Evolutionary conservation across 1,284 basidiomycete genomes (phyloP).

Genomic region (Cutaneotrichosporon sp.): DNA sequence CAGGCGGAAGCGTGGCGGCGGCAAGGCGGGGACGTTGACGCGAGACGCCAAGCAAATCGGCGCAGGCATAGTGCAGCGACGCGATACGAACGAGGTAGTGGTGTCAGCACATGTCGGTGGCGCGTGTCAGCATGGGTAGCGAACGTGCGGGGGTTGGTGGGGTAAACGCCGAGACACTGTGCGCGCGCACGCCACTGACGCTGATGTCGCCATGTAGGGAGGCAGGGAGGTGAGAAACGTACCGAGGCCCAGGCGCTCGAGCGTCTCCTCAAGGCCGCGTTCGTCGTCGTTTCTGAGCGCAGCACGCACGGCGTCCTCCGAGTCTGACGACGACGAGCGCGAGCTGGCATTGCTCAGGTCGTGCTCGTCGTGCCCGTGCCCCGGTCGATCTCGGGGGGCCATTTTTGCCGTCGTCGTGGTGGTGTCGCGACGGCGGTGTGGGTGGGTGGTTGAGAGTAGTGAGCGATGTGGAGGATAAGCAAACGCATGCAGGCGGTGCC

Average conservation of each 20-base stretch:
- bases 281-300: slow-evolving; percentile 34
- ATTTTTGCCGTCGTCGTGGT: no score
- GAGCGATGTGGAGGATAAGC: no score
- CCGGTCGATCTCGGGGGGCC: no score
- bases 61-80: not conserved
- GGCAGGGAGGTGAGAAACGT: slow-evolving; percentile 34
- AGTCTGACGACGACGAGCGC: not conserved
- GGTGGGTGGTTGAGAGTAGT: no score
- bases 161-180: not conserved
- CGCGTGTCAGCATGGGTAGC: not conserved
- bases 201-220: not conserved
- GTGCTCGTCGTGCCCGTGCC: no score
- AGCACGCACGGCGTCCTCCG: slow-evolving; percentile 5
- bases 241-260: slow-evolving; percentile 88
- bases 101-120: not conserved
- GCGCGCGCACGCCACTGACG: no score
- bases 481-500: no score
- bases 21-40: not conserved
- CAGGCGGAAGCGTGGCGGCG: not conserved
- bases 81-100: not conserved
- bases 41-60: no score
- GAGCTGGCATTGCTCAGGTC: not conserved
- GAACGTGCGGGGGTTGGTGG: not conserved
- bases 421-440: no score
- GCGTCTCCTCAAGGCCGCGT: slow-evolving; percentile 73